Evolutionary conservation across 1,284 basidiomycete genomes (phyloP), one percentile per base, ranked within the genome.

Genomic region (Pterula multifida): DNA sequence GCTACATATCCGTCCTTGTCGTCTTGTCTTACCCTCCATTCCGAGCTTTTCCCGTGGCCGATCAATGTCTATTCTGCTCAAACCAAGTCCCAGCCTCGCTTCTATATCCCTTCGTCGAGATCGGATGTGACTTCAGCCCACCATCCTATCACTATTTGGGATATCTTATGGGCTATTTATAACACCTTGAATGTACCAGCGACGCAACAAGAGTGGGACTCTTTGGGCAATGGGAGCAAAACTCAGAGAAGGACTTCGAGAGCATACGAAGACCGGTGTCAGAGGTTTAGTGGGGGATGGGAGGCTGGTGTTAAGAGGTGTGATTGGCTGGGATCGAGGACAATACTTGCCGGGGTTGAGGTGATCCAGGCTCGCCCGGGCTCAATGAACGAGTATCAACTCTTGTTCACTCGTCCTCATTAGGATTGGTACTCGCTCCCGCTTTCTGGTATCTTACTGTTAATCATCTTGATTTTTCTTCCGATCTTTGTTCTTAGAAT

Each of bases 231-330:
- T 25, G 45, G 45, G 23, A 47, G 45, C 19, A 24, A 25, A 23
- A 47, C 12, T 3, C 45, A 47, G 45, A 47, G 26, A 23, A 4
- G 45, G 26, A 28, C 26, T 25, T 24, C 23, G 45, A 47, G 26
- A 28, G 26, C 45, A 23, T 47, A 47, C 26, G 45, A 47, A 9
- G 45, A 24, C 22, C 45, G 45, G 15, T 47, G 45, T 47, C 45
- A 25, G 9, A 47, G 22, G 23, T 6, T 28, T 4, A 28, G 19
- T 47, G 45, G 45, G 23, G 45, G 45, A 19, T 28, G 26, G 23
- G 23, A 24, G 26, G 45, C 45, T n/a, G 45, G 45, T 24, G 45
- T 47, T 6, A 47, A 28, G 26, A 13, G 45, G 13, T 4, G 22
- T 26, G 45, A 47, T 25, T 47, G 26, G 22, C 19, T 47, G 23